phyloP scores from a whole-genome alignment of 73 alveolate species.

The Loxodes magnus region DNA sequence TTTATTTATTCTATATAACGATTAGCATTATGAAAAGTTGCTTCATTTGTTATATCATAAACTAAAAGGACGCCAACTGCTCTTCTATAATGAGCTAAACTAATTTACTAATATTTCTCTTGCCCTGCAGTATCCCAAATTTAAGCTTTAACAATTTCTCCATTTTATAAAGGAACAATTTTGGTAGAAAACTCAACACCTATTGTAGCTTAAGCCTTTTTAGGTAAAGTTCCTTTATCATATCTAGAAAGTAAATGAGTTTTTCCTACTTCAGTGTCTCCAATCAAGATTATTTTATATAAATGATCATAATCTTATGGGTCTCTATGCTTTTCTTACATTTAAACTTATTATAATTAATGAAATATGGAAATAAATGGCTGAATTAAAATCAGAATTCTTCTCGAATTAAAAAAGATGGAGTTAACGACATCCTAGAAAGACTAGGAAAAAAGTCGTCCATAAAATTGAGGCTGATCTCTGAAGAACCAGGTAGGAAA shows the following conservation, averaged over 20 bases:
- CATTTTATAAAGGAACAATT: neutral
- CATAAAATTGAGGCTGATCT: too few relatives aligned
- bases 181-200: slow-evolving; percentile 19
- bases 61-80: slow-evolving; percentile 73
- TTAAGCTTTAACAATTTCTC: slow-evolving; percentile 40
- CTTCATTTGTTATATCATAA: slow-evolving; percentile 45
- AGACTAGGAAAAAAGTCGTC: too few relatives aligned
- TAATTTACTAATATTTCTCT: slow-evolving; percentile 59
- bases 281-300: slow-evolving; percentile 32
- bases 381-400: too few relatives aligned
- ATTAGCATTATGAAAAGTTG: slow-evolving; percentile 39
- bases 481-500: too few relatives aligned
- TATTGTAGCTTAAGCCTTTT: slow-evolving; percentile 5
- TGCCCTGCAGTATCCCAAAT: slow-evolving; percentile 90
- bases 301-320: slow-evolving; percentile 10
- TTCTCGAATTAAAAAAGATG: too few relatives aligned
- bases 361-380: too few relatives aligned
- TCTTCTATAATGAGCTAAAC: slow-evolving; percentile 67
- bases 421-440: too few relatives aligned
- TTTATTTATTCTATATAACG: slow-evolving; percentile 49
- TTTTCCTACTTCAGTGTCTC: slow-evolving; percentile 42
- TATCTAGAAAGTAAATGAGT: slow-evolving; percentile 28
- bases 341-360: too few relatives aligned
- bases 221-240: slow-evolving; percentile 24
- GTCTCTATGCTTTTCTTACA: neutral